These are phyloP conservation scores for Sophora flavescens DNA, from an alignment of 306 rosid genomes.

Conservation along the genomic window DNA sequence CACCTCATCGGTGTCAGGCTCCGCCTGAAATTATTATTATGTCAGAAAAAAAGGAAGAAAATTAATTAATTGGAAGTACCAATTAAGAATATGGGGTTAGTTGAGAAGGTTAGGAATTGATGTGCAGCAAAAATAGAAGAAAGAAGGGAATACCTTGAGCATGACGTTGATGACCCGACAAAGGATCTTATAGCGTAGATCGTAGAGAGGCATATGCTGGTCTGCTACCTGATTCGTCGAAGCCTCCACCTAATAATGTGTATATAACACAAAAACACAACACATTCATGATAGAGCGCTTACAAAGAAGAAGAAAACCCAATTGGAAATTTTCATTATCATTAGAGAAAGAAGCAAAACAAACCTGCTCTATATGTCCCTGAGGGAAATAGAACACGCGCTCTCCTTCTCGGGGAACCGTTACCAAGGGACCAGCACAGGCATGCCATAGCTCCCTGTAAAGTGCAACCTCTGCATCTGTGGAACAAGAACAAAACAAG, in stretches of 20 bases:
- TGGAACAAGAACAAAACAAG: slow-evolving; percentile 9
- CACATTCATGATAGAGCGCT: no score
- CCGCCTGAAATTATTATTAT: slow-evolving; percentile 62
- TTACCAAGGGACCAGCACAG: slow-evolving; percentile 97
- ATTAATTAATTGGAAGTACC: neutral
- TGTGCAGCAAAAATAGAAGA: neutral
- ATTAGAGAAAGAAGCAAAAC: no score
- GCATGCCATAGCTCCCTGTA: slow-evolving; percentile 96
- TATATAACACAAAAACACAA: neutral
- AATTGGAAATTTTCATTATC: no score
- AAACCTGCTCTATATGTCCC: slow-evolving; percentile 97
- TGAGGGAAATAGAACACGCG: slow-evolving; percentile 96
- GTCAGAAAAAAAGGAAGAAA: no score
- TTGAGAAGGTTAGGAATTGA: neutral
- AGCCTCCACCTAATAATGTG: slow-evolving; percentile 84
- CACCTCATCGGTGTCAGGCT: slow-evolving; percentile 94
- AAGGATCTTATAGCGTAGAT: slow-evolving; percentile 83
- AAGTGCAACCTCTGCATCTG: slow-evolving; percentile 82
- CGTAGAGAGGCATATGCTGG: slow-evolving; percentile 86
- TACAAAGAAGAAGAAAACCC: neutral
- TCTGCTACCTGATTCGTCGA: slow-evolving; percentile 94
- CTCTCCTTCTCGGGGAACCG: slow-evolving; percentile 82
- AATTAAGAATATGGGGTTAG: neutral
- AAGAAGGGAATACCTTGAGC: slow-evolving; percentile 58
- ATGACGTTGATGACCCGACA: slow-evolving; percentile 85